These are phyloP conservation scores for Yamadazyma olivae DNA, from an alignment of 805 yeast genomes.

Conservation along the genomic window DNA sequence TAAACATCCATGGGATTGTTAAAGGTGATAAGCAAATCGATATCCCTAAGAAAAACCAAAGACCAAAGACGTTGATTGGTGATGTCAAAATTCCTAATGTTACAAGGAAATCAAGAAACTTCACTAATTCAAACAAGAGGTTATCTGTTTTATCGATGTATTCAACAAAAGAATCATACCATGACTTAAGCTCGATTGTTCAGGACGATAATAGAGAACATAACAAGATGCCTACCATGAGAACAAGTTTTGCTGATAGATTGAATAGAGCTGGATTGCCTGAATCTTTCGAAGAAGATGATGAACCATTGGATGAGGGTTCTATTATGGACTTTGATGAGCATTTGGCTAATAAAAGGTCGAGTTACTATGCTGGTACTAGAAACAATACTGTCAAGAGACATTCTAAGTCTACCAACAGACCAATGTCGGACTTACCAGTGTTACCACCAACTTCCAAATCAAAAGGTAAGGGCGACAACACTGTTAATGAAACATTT, in stretches of 20 bases:
- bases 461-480: conserved; percentile 4
- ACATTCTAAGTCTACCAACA: conserved; percentile 21
- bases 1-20: conserved; percentile 22
- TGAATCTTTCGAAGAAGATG: conserved; percentile 21
- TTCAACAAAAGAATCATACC: conserved; percentile 64
- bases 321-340: conserved; percentile 41
- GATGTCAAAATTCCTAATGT: conserved; percentile 70
- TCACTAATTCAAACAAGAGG: conserved; percentile 62
- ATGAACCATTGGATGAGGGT: conserved; percentile 32
- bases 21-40: conserved; percentile 15
- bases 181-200: conserved; percentile 47
- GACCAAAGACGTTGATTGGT: conserved; percentile 44
- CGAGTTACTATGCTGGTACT: conserved; percentile 34
- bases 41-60: conserved; percentile 20
- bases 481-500: conserved; percentile 36
- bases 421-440: conserved; percentile 29
- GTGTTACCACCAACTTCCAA: conserved; percentile 30
- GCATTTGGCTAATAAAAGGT: conserved; percentile 35
- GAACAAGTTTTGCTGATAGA: conserved; percentile 44
- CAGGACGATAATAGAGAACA: conserved; percentile 18
- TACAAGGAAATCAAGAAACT: conserved; percentile 62
- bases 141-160: conserved; percentile 69
- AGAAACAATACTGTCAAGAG: conserved; percentile 19
- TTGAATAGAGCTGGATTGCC: conserved; percentile 34
- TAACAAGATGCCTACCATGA: conserved; percentile 20